Evolutionary conservation across 192 early-diverging fungal genomes (phyloP).

Genomic region (Coemansia sp.): DNA sequence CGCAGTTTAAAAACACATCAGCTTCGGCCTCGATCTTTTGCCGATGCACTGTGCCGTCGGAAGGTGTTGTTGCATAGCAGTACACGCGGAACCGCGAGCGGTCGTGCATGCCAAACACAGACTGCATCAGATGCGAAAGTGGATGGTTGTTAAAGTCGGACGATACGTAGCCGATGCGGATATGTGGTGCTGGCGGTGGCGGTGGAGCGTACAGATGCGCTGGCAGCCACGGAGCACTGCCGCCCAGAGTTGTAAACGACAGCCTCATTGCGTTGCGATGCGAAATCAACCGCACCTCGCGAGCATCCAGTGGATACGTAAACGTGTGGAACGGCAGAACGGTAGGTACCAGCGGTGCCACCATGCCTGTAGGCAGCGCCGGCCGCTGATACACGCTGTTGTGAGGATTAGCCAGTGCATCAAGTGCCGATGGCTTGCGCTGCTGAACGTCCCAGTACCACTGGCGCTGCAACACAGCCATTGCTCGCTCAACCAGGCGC

Average conservation of each 20-base stretch:
- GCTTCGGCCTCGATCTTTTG: constrained; percentile 74
- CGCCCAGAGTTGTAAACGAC: constrained; percentile 65
- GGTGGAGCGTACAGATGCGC: constrained; percentile 67
- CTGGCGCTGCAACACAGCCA: constrained; percentile 61
- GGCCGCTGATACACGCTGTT: constrained; percentile 50
- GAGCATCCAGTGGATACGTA: constrained; percentile 81
- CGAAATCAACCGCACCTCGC: constrained; percentile 82
- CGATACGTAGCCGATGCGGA: constrained; percentile 85
- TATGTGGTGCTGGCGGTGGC: constrained; percentile 68
- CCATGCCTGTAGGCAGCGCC: constrained; percentile 50
- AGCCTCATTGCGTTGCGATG: constrained; percentile 84
- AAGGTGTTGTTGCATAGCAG: constrained; percentile 81
- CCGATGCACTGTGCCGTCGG: constrained; percentile 77
- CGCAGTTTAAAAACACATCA: constrained; percentile 80
- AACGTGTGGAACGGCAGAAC: constrained; percentile 95
- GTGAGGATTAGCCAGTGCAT: constrained; percentile 8
- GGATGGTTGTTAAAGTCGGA: constrained; percentile 96
- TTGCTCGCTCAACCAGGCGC: constrained; percentile 61
- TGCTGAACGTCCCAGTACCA: constrained; percentile 62
- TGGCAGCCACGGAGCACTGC: constrained; percentile 58
- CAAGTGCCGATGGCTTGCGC: constrained; percentile 8
- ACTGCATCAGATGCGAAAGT: constrained; percentile 90
- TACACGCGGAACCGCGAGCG: constrained; percentile 66
- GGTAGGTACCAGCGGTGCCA: constrained; percentile 70
- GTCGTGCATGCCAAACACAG: constrained; percentile 91